Conservation (phyloP, 31 red algal species). For the Porphyra umbilicalis region DNA sequence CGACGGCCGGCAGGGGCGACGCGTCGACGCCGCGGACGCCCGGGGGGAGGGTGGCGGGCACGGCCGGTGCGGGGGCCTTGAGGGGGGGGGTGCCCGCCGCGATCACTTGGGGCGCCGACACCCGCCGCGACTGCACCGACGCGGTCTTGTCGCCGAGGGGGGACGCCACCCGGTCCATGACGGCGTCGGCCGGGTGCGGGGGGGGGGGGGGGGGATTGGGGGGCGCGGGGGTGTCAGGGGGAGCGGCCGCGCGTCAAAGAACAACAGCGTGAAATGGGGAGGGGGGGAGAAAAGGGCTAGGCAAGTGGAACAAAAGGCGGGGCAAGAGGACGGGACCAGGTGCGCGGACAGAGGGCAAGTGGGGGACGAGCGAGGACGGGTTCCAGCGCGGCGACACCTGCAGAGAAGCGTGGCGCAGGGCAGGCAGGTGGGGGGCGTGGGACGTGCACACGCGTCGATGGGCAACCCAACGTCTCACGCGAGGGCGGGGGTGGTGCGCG, state of each 20-base stretch:
- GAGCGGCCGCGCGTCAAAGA: not conserved
- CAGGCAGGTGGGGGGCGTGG: too few relatives aligned
- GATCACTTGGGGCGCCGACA: not conserved
- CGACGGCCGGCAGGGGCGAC: not conserved
- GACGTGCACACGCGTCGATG: too few relatives aligned
- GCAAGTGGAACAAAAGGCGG: not conserved
- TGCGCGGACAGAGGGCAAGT: not conserved
- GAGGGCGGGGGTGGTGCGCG: not conserved
- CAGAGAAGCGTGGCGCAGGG: too few relatives aligned
- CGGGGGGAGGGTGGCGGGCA: not conserved
- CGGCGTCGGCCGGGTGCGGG: too few relatives aligned
- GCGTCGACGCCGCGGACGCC: not conserved
- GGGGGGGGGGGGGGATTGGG: too few relatives aligned
- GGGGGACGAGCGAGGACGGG: too few relatives aligned
- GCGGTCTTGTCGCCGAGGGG: not conserved
- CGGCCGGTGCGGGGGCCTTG: too few relatives aligned
- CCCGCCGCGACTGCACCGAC: not conserved
- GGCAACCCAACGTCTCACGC: not conserved
- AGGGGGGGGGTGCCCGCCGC: not conserved
- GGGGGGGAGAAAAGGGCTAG: not conserved
- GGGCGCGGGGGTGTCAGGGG: not conserved
- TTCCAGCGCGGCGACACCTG: too few relatives aligned
- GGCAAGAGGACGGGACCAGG: not conserved
- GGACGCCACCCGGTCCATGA: not conserved
- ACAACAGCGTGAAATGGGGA: not conserved